A percentile compares a stretch with the other conserved stretches of the same genome.
Evolutionary conservation across 257 asterid genomes (phyloP).

Genomic region (Jasminum sambac): DNA sequence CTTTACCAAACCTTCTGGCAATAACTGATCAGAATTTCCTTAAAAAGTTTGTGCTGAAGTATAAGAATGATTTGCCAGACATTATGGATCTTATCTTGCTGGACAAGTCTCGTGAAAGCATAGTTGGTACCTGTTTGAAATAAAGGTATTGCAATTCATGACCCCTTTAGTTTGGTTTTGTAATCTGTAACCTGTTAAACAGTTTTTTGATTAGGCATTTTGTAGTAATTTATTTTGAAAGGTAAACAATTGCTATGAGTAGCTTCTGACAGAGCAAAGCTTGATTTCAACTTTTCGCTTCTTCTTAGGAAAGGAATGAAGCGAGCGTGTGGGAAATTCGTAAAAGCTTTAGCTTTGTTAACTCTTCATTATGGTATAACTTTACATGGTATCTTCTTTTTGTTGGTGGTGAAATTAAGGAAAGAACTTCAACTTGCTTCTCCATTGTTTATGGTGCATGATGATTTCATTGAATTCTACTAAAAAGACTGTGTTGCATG

Average conservation of each 20-base stretch:
- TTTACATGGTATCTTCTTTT: neutral
- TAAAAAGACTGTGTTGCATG: too few relatives aligned
- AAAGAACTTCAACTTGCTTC: too few relatives aligned
- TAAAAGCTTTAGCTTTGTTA: neutral
- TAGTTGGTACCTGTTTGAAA: neutral
- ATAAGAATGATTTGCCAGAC: neutral
- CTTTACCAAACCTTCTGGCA: neutral
- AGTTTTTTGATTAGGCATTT: neutral
- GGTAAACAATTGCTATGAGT: neutral
- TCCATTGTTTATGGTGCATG: too few relatives aligned
- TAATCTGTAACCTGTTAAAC: neutral
- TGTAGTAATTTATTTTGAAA: neutral
- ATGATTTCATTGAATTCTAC: too few relatives aligned
- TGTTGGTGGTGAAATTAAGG: neutral
- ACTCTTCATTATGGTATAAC: neutral
- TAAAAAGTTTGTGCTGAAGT: neutral
- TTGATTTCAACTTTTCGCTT: neutral
- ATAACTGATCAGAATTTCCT: neutral
- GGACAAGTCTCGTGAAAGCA: neutral
- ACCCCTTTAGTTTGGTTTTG: neutral
- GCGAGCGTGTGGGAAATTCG: neutral
- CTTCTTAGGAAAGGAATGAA: neutral
- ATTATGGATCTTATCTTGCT: neutral
- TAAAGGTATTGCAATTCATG: neutral
- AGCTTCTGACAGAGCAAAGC: neutral